Base-by-base conservation (phyloP, 2,329 filamentous ascomycete genomes). In the Cladorrhinum sp. region DNA sequence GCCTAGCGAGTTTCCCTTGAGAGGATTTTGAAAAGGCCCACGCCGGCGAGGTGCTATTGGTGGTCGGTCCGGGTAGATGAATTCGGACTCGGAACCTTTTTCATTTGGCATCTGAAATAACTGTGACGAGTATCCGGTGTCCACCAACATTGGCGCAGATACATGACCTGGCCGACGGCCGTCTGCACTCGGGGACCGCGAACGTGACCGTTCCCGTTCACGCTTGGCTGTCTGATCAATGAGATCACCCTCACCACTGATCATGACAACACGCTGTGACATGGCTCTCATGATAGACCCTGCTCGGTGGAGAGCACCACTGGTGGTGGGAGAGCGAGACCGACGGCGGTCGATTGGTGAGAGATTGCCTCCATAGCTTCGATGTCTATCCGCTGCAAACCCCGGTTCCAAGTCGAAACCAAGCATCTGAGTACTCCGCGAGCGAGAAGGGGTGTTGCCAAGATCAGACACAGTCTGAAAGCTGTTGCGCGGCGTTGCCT, bases 181-280 rank as follows among this genome's bases (percentile, higher is more conserved):
- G 70, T 77, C 83, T 70, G 65, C 79, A 71, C 74, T 82, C 67
- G 77, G 80, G 68, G 77, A 87, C 67, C 73, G 84, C 73, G 77
- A 88, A 73, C 54, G 54, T 21, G 54, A 57, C 24, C 54, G 39
- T 16, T 48, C 36, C 14, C 78, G 87, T 79, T 79, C 77, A 53
- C 85, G 81, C 48, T 85, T 82, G 23, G 87, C 81, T 56, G 85
- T 86, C 64, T 89, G 86, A 72, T 96, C 92, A 16, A 93, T 81
- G 20, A 91, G 78, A 68, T 97, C 91, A 3, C 88, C 89, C 70
- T 98, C 95, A 72, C 96, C 96, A 75, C 92, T 96, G 69, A 99
- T 85, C 71, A 98, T 98, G 71, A 99, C 95, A 59, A 99, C 93
- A 79, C 95, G 91, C 77, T 97, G 93, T 30, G 96, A 98, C 86